These are phyloP conservation scores for Aspergillus sp. DNA, from an alignment of 2,329 filamentous ascomycete genomes.

Conservation along the genomic window DNA sequence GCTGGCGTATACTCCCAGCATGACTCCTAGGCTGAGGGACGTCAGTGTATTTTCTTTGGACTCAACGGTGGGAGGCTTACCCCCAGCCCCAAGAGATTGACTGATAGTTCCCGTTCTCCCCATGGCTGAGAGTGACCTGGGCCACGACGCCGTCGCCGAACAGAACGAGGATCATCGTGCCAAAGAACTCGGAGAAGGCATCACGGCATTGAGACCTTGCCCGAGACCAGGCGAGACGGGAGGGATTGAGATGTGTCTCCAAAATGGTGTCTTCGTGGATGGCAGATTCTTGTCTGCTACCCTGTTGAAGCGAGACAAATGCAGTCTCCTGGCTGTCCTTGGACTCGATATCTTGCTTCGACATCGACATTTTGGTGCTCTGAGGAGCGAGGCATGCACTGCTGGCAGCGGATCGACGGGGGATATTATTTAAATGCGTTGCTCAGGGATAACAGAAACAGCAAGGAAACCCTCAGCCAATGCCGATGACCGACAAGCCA, in stretches of 20 bases:
- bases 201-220: conserved; percentile 46
- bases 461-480: no score
- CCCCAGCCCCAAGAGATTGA: conserved; percentile 46
- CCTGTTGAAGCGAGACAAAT: conserved; percentile 11
- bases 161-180: conserved; percentile 57
- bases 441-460: no score
- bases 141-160: conserved; percentile 65
- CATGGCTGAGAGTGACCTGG: conserved; percentile 52
- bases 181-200: conserved; percentile 58
- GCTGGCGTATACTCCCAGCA: conserved; percentile 56
- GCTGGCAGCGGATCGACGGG: no score
- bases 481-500: neutral
- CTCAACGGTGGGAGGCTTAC: conserved; percentile 22
- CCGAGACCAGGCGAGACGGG: conserved; percentile 42
- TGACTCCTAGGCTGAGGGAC: conserved; percentile 50
- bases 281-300: conserved; percentile 9
- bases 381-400: no score
- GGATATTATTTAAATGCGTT: no score
- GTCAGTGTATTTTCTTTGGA: neutral
- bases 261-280: conserved; percentile 8
- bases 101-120: conserved; percentile 40
- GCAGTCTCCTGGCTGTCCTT: conserved; percentile 9
- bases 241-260: neutral
- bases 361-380: conserved; percentile 7
- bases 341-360: conserved; percentile 8